Conservation (phyloP, 768 basidiomycete species). For the Royoungia palumana region DNA sequence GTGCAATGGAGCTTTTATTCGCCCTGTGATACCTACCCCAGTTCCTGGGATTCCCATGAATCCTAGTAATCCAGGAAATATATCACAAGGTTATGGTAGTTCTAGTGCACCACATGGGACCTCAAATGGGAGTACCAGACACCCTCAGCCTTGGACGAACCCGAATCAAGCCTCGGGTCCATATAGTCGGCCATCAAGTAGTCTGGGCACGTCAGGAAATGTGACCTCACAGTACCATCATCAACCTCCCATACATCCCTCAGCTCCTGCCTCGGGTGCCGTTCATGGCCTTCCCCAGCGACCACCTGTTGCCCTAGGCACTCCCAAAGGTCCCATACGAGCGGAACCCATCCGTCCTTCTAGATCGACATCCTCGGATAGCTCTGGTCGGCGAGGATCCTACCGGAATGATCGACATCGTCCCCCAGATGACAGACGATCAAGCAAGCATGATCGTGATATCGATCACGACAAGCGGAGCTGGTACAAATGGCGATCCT, state of each 20-base stretch:
- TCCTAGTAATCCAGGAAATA: neutral
- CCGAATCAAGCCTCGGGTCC: conserved; percentile 2
- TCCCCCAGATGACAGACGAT: conserved; percentile 18
- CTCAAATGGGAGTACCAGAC: neutral
- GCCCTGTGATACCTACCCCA: neutral
- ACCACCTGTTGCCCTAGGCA: neutral
- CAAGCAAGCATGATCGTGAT: conserved; percentile 10
- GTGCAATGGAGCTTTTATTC: neutral
- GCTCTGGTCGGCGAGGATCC: conserved; percentile 17
- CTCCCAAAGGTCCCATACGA: conserved; percentile 12
- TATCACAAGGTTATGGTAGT: conserved; percentile 6
- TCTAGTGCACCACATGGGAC: conserved; percentile 1
- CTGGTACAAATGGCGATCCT: conserved; percentile 8
- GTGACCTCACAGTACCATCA: neutral
- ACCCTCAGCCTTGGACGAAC: neutral
- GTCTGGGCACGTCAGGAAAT: conserved; percentile 3
- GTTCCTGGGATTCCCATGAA: neutral
- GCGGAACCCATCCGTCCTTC: conserved; percentile 19
- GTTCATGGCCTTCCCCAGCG: conserved; percentile 19
- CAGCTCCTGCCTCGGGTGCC: neutral
- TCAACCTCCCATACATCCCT: neutral
- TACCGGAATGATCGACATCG: conserved; percentile 14
- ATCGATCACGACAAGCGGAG: conserved; percentile 5
- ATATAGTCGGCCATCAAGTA: neutral
- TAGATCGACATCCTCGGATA: conserved; percentile 16